Percentiles rank a stretch among this genome's conserved stretches.
Conservation (phyloP, 2,329 filamentous ascomycete species). For the Venturia asperata region DNA sequence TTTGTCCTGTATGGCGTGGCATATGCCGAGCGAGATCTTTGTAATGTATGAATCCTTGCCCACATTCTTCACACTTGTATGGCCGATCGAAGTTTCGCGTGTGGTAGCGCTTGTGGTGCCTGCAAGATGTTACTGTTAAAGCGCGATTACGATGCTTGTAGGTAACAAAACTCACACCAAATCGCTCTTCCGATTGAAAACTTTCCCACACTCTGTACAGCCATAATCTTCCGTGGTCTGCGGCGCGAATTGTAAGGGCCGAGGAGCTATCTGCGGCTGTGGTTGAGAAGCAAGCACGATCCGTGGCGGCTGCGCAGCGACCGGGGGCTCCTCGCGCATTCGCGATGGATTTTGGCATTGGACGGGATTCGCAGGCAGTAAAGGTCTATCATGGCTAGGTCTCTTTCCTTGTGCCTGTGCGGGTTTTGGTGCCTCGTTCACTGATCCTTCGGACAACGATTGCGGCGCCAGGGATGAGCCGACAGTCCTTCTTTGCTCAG, state of each 20-base stretch:
- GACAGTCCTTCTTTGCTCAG: neutral
- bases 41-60: constrained; percentile 18
- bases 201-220: constrained; percentile 15
- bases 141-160: neutral
- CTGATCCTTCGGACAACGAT: constrained; percentile 6
- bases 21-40: constrained; percentile 19
- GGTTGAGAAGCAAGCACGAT: constrained; percentile 5
- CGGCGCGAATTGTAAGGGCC: neutral
- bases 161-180: constrained; percentile 3
- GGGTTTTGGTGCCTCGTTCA: constrained; percentile 3
- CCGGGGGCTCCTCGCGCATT: neutral
- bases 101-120: constrained; percentile 19
- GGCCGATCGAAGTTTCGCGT: constrained; percentile 15
- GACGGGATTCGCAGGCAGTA: constrained; percentile 2
- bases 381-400: neutral
- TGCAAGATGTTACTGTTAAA: neutral
- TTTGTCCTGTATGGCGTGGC: constrained; percentile 64
- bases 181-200: constrained; percentile 14
- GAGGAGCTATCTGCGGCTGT: constrained; percentile 14
- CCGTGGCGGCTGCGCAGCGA: neutral
- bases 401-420: neutral
- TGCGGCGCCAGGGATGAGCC: constrained; percentile 17
- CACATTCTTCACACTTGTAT: constrained; percentile 19
- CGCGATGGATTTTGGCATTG: neutral
- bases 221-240: constrained; percentile 9